A percentile compares a stretch with the other conserved stretches of the same genome.
phyloP scores from a whole-genome alignment of 208 protist genomes.

The Sergeia podlipaevii region DNA sequence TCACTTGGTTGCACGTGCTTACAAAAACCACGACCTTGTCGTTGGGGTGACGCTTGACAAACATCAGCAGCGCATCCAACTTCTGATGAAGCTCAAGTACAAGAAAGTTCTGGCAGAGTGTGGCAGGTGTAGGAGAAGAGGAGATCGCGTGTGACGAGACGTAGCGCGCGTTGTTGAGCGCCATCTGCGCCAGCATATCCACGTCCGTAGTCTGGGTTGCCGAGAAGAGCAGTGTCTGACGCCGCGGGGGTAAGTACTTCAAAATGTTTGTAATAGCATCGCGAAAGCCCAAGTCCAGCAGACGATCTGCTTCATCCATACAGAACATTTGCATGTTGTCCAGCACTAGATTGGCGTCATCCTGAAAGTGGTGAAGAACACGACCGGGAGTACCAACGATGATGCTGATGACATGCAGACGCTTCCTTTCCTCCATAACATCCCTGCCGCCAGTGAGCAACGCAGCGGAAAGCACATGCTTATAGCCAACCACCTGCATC shows the following conservation, averaged over 20 bases:
- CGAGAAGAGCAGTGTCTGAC: conserved; percentile 99
- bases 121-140: conserved; percentile 76
- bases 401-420: conserved; percentile 95
- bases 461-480: conserved; percentile 94
- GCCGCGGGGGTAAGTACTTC: conserved; percentile 68
- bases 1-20: conserved; percentile 97
- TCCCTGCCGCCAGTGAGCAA: conserved; percentile 99
- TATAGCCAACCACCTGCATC: conserved; percentile 90
- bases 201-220: conserved; percentile 98
- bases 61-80: conserved; percentile 96
- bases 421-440: conserved; percentile 91
- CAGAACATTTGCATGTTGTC: conserved; percentile 96
- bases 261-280: conserved; percentile 95
- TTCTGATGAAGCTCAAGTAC: conserved; percentile 93
- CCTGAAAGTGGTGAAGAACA: conserved; percentile 98
- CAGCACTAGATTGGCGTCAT: conserved; percentile 89
- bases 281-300: conserved; percentile 98
- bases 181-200: conserved; percentile 91
- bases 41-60: conserved; percentile 95
- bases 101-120: conserved; percentile 94
- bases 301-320: conserved; percentile 98
- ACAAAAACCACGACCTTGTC: conserved; percentile 98
- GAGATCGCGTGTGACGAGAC: conserved; percentile 92
- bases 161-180: conserved; percentile 94
- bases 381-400: conserved; percentile 98